Conservation (phyloP, 2,329 filamentous ascomycete genomes). For the Claviceps fusiformis region DNA sequence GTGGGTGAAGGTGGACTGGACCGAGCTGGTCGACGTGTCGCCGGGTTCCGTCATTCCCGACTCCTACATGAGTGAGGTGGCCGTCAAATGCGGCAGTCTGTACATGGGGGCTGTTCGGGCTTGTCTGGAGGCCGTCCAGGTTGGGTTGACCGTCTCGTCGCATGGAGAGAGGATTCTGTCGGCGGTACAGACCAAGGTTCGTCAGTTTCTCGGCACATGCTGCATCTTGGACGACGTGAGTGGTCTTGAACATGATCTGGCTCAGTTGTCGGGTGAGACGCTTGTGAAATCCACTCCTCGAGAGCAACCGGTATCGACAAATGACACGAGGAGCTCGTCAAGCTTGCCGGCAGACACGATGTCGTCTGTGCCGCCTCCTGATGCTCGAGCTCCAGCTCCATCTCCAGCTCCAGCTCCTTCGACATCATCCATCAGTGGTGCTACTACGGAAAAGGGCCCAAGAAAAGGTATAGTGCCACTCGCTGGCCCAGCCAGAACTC, state of each 20-base stretch:
- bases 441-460: not conserved
- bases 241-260: constrained; percentile 39
- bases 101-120: constrained; percentile 64
- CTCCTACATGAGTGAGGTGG: constrained; percentile 47
- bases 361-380: not conserved
- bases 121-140: constrained; percentile 58
- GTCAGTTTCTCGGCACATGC: constrained; percentile 47
- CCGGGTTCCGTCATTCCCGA: constrained; percentile 33
- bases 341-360: constrained; percentile 2
- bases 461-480: not conserved
- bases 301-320: not conserved
- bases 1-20: constrained; percentile 33
- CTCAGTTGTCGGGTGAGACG: constrained; percentile 28
- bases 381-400: not conserved
- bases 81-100: constrained; percentile 55
- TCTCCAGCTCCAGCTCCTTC: too few species aligned
- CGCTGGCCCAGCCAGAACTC: too few species aligned
- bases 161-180: constrained; percentile 38
- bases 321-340: constrained; percentile 1
- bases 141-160: constrained; percentile 34
- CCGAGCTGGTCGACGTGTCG: constrained; percentile 43
- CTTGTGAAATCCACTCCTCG: not conserved
- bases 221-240: constrained; percentile 45
- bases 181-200: constrained; percentile 39
- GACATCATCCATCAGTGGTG: not conserved